Evolutionary conservation across 1,139 yeast species (phyloP).

Genomic region (Protomyces lactucae-debilis): DNA sequence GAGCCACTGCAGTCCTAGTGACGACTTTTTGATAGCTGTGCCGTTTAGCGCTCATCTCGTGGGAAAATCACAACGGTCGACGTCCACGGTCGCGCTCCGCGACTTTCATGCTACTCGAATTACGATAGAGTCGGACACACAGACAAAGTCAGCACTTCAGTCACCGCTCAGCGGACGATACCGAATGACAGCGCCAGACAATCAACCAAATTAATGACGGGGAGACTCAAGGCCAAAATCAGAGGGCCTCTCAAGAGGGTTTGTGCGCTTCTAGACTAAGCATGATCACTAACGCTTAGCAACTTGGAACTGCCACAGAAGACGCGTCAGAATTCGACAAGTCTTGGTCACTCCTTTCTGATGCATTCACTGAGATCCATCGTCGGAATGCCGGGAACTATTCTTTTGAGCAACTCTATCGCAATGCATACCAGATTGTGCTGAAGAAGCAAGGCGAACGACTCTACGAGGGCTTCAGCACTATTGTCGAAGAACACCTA

Average conservation of each 20-base stretch:
- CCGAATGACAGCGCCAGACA: too few relatives aligned
- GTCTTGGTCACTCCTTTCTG: constrained; percentile 65
- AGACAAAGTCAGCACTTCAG: too few relatives aligned
- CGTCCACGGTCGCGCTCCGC: too few relatives aligned
- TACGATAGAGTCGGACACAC: too few relatives aligned
- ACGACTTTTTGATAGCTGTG: too few relatives aligned
- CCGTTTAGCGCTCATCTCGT: too few relatives aligned
- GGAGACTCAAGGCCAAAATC: constrained; percentile 50
- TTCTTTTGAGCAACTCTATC: constrained; percentile 78
- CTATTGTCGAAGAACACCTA: constrained; percentile 52
- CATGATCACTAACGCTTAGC: constrained; percentile 3
- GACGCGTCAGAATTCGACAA: constrained; percentile 54
- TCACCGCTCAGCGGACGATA: too few relatives aligned
- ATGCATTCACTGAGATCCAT: constrained; percentile 74
- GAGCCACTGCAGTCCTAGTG: too few relatives aligned
- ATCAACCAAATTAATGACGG: background rate
- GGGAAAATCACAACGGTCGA: too few relatives aligned
- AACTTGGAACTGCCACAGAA: constrained; percentile 25
- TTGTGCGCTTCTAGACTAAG: background rate
- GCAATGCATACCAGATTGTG: constrained; percentile 76
- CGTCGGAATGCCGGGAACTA: constrained; percentile 66
- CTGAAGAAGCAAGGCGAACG: constrained; percentile 65
- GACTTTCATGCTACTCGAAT: too few relatives aligned
- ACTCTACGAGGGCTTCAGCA: constrained; percentile 60
- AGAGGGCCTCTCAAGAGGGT: constrained; percentile 59